Conservation (phyloP, 2,329 filamentous ascomycete species). For the Fusarium aywerte region DNA sequence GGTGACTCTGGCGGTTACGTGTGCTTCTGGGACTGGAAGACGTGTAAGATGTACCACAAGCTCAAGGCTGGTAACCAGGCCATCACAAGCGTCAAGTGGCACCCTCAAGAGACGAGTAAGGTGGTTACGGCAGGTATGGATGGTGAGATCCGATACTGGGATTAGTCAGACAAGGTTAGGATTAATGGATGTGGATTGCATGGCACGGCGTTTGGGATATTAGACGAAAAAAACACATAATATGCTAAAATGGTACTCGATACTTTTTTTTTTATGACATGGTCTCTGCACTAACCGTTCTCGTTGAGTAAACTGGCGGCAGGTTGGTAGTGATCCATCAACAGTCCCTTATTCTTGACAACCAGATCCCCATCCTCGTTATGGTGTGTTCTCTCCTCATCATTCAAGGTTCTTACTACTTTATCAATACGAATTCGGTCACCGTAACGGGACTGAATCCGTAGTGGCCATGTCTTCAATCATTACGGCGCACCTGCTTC, state of each 20-base stretch:
- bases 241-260: slow-evolving; percentile 3
- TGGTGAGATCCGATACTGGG: slow-evolving; percentile 91
- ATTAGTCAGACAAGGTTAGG: slow-evolving; percentile 65
- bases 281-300: neutral
- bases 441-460: no score
- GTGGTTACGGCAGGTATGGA: slow-evolving; percentile 90
- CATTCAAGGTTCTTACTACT: no score
- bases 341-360: slow-evolving; percentile 4
- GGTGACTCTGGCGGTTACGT: slow-evolving; percentile 91
- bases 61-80: slow-evolving; percentile 85
- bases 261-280: neutral
- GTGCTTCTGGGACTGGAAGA: slow-evolving; percentile 99
- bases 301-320: neutral
- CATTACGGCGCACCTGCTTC: no score
- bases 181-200: slow-evolving; percentile 27
- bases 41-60: slow-evolving; percentile 99
- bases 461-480: no score
- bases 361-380: neutral
- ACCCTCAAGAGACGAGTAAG: slow-evolving; percentile 97
- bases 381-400: no score
- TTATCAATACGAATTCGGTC: no score
- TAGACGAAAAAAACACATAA: slow-evolving; percentile 26
- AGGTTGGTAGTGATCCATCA: slow-evolving; percentile 31
- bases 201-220: slow-evolving; percentile 42
- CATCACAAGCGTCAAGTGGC: slow-evolving; percentile 91